Evolutionary conservation across 2,329 filamentous ascomycete species (phyloP).

Genomic region (Xylariales sp.): DNA sequence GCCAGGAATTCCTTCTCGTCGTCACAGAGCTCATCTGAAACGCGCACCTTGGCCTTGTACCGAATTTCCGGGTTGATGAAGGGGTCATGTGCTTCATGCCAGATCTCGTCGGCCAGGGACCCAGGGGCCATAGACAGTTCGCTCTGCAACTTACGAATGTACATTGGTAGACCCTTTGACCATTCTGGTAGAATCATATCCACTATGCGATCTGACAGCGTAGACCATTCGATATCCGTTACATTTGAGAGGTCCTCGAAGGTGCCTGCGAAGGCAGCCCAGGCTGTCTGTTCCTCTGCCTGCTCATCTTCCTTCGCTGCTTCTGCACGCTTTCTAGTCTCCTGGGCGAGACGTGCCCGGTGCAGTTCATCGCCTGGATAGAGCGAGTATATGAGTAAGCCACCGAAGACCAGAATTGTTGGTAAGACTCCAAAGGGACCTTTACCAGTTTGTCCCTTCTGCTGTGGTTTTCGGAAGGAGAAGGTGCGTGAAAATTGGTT

Average conservation of each 20-base stretch:
- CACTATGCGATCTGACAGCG: slow-evolving; percentile 55
- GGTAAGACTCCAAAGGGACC: slow-evolving; percentile 21
- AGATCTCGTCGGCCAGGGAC: slow-evolving; percentile 87
- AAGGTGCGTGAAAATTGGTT: slow-evolving; percentile 20
- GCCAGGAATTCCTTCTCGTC: slow-evolving; percentile 75
- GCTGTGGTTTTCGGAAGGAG: slow-evolving; percentile 16
- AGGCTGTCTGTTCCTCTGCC: slow-evolving; percentile 31
- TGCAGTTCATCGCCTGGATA: slow-evolving; percentile 33
- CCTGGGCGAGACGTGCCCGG: slow-evolving; percentile 15
- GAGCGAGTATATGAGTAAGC: slow-evolving; percentile 33
- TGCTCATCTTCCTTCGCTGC: slow-evolving; percentile 12
- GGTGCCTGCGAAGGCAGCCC: slow-evolving; percentile 41
- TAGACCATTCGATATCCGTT: slow-evolving; percentile 51
- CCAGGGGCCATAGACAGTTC: slow-evolving; percentile 86
- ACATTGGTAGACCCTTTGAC: slow-evolving; percentile 70
- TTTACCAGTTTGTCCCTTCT: slow-evolving; percentile 20
- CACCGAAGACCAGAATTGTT: slow-evolving; percentile 27
- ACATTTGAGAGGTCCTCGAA: slow-evolving; percentile 51
- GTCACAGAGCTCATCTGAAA: slow-evolving; percentile 74
- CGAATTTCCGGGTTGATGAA: slow-evolving; percentile 81
- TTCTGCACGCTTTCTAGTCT: slow-evolving; percentile 13
- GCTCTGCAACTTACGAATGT: slow-evolving; percentile 75
- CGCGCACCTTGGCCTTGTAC: slow-evolving; percentile 74
- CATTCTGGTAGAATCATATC: slow-evolving; percentile 76
- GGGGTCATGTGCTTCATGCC: slow-evolving; percentile 84